Conservation (phyloP, 345 rosid genomes). For the Salix udensis region DNA sequence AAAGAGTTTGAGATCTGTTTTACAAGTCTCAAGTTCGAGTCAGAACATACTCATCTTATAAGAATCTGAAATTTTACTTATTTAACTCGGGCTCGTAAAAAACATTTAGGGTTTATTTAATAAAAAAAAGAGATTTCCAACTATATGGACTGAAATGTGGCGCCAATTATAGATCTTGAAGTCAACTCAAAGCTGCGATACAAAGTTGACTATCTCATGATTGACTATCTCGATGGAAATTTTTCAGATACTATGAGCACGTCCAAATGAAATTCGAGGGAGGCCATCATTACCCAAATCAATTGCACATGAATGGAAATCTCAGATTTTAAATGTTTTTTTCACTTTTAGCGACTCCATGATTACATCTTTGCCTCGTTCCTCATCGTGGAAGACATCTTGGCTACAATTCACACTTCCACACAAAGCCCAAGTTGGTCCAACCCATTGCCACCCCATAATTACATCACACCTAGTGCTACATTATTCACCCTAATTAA, state of each 20-base stretch:
- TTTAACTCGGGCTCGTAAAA: too few species aligned
- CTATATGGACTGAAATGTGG: not conserved
- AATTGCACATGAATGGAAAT: constrained; percentile 25
- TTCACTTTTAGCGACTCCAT: constrained; percentile 1
- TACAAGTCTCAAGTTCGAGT: too few species aligned
- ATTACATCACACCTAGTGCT: not conserved
- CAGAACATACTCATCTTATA: too few species aligned
- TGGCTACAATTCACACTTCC: constrained; percentile 28
- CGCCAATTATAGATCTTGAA: not conserved
- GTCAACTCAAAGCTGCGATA: not conserved
- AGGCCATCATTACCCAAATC: constrained; percentile 21
- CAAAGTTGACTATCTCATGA: not conserved
- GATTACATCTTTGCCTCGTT: constrained; percentile 1
- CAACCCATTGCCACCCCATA: constrained; percentile 32
- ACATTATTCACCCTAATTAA: not conserved
- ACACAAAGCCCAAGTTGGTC: constrained; percentile 32
- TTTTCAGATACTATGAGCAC: not conserved
- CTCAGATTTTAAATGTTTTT: not conserved
- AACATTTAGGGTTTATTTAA: too few species aligned
- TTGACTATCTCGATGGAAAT: not conserved
- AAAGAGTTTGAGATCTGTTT: too few species aligned
- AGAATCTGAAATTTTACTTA: too few species aligned
- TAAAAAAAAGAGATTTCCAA: too few species aligned
- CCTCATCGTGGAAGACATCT: constrained; percentile 25
- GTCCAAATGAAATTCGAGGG: not conserved